These are phyloP conservation scores for Candida sphagnicola DNA, from an alignment of 805 yeast species.

Conservation along the genomic window DNA sequence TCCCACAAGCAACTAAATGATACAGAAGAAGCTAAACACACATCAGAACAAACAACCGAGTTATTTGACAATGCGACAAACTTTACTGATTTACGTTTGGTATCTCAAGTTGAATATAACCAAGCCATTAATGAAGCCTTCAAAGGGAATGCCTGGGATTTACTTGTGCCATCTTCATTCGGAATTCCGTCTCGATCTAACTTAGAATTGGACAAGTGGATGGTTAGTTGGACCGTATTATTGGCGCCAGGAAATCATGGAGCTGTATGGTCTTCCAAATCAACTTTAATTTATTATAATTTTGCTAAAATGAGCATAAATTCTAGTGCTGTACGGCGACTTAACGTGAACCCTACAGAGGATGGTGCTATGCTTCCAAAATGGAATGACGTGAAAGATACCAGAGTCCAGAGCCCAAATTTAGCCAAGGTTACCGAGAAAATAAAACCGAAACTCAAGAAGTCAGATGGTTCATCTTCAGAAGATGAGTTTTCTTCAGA, in stretches of 20 bases:
- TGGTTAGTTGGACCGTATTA: constrained; percentile 75
- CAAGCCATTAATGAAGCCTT: constrained; percentile 59
- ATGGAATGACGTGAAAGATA: constrained; percentile 18
- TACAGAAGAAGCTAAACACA: constrained; percentile 3
- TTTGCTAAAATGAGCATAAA: constrained; percentile 75
- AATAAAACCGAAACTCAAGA: neutral
- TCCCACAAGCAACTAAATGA: neutral
- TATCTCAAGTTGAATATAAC: constrained; percentile 66
- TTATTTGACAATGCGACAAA: constrained; percentile 7
- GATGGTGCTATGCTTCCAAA: constrained; percentile 26
- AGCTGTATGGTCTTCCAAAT: constrained; percentile 62
- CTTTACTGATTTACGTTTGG: constrained; percentile 51
- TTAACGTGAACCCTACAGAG: constrained; percentile 28
- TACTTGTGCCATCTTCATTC: constrained; percentile 54
- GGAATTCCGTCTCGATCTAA: constrained; percentile 69
- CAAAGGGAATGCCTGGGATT: constrained; percentile 56
- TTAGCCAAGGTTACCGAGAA: constrained; percentile 1
- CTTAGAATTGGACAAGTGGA: constrained; percentile 69
- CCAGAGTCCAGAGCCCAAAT: constrained; percentile 1
- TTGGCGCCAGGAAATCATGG: constrained; percentile 56
- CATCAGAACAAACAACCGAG: constrained; percentile 4
- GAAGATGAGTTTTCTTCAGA: constrained; percentile 15
- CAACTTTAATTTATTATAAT: constrained; percentile 65
- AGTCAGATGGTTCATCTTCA: constrained; percentile 8
- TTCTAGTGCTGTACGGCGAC: constrained; percentile 44